A percentile compares a stretch with the other conserved stretches of the same genome.
Conservation (phyloP, 495 filamentous ascomycete genomes). For the Niebla homalea region DNA sequence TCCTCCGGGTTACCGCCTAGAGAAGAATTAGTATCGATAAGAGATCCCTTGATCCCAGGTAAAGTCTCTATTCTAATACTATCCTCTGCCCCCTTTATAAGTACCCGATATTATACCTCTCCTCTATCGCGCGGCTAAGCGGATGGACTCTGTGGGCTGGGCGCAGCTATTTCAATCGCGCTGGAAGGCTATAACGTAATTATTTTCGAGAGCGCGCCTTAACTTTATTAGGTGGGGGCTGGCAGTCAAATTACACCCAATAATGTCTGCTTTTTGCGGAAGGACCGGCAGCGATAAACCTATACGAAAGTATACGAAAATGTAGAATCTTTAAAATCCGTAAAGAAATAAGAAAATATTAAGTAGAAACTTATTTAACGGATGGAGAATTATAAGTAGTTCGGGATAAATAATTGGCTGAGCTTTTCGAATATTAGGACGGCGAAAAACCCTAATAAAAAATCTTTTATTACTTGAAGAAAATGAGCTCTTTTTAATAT, state of each 20-base stretch:
- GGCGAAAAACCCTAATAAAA: constrained; percentile 1
- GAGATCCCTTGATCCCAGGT: no score
- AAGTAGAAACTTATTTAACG: constrained; percentile 25
- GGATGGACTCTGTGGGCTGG: constrained; percentile 48
- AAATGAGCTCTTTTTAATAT: no score
- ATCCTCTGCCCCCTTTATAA: neutral
- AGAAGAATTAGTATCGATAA: no score
- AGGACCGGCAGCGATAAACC: constrained; percentile 17
- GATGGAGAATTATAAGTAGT: constrained; percentile 38
- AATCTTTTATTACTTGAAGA: constrained; percentile 3
- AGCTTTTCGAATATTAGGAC: neutral
- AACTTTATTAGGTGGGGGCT: constrained; percentile 43
- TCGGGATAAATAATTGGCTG: constrained; percentile 29
- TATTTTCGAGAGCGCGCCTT: constrained; percentile 47
- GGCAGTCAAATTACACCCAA: constrained; percentile 48
- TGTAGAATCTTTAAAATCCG: constrained; percentile 16
- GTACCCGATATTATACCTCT: constrained; percentile 4
- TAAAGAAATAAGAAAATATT: constrained; percentile 20
- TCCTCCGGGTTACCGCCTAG: neutral
- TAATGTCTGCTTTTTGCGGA: constrained; percentile 36
- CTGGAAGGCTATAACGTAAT: constrained; percentile 48
- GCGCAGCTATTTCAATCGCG: constrained; percentile 46
- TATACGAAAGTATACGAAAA: constrained; percentile 19
- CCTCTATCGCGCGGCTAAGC: neutral
- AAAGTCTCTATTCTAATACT: neutral